These are phyloP conservation scores for Pseudomicrostroma phylloplanum DNA, from an alignment of 1,284 basidiomycete genomes.

Conservation along the genomic window DNA sequence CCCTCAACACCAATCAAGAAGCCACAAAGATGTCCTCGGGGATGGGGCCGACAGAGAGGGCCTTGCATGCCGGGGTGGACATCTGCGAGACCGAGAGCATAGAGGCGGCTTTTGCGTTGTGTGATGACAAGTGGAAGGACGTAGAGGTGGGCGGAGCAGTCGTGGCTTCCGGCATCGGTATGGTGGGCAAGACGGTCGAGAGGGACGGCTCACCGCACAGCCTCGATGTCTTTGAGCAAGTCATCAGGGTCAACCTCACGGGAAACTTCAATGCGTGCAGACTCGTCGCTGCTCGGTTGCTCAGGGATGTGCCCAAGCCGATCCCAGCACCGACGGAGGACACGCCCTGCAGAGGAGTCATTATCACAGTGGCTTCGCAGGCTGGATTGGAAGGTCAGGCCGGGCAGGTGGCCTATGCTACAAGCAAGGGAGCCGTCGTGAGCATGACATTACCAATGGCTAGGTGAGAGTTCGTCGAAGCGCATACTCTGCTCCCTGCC, in stretches of 20 bases:
- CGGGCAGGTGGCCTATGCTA: conserved; percentile 48
- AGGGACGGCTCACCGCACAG: conserved; percentile 32
- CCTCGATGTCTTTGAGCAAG: conserved; percentile 42
- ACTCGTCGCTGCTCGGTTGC: conserved; percentile 45
- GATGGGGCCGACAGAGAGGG: conserved; percentile 8
- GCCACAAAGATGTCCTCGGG: conserved; percentile 2
- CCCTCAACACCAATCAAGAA: conserved; percentile 9
- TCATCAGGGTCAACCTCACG: conserved; percentile 47
- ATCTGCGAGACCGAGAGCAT: conserved; percentile 43
- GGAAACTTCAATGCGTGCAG: conserved; percentile 51
- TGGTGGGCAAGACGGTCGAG: conserved; percentile 48
- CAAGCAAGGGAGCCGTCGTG: conserved; percentile 48
- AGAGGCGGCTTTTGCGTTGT: conserved; percentile 25
- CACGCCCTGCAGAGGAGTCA: conserved; percentile 47
- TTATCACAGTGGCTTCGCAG: conserved; percentile 48
- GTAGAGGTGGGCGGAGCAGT: conserved; percentile 46
- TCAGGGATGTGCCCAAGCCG: conserved; percentile 27
- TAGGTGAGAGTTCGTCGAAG: conserved; percentile 13
- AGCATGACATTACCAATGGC: conserved; percentile 50
- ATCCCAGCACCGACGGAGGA: conserved; percentile 21
- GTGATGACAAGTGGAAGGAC: conserved; percentile 28
- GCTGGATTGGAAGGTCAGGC: conserved; percentile 50
- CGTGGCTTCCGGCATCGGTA: conserved; percentile 49
- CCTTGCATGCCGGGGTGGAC: conserved; percentile 37
- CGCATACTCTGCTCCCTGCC: not conserved